Evolutionary conservation across 306 rosid genomes (phyloP).

Genomic region (Acacia confusa): DNA sequence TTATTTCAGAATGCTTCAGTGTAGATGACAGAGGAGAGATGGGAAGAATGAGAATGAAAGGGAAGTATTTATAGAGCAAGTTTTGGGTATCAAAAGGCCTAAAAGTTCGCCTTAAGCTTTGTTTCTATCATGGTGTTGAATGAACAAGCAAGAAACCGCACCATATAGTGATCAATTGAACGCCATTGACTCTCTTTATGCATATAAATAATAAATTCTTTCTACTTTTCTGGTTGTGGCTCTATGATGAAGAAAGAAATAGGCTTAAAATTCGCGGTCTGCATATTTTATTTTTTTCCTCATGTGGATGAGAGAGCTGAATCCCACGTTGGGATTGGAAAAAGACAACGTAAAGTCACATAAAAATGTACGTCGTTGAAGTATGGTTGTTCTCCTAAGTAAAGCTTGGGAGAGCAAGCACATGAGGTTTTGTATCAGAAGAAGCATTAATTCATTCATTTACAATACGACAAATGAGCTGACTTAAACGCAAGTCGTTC

Average conservation of each 20-base stretch:
- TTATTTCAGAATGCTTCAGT: constrained; percentile 7
- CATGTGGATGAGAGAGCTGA: no score
- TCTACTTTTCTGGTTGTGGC: constrained; percentile 24
- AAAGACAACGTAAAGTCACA: constrained; percentile 11
- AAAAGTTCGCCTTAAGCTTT: constrained; percentile 44
- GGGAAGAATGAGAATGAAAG: not conserved
- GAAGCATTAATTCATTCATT: not conserved
- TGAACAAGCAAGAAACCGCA: not conserved
- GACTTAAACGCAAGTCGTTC: not conserved
- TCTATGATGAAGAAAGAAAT: not conserved
- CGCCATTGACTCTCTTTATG: not conserved
- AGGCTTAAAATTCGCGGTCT: not conserved
- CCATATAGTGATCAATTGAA: not conserved
- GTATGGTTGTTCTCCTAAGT: not conserved
- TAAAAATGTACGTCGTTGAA: not conserved
- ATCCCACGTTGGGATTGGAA: not conserved
- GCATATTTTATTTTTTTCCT: not conserved
- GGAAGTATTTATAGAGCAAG: constrained; percentile 22
- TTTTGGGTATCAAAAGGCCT: constrained; percentile 11
- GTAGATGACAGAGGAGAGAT: constrained; percentile 1
- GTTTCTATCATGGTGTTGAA: constrained; percentile 5
- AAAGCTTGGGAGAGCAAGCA: not conserved
- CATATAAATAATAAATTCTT: not conserved
- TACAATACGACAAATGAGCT: not conserved
- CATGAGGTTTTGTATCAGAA: constrained; percentile 8